Base-by-base conservation (phyloP, 176 grass and related monocot genomes). In the Eragrostis curvula region DNA sequence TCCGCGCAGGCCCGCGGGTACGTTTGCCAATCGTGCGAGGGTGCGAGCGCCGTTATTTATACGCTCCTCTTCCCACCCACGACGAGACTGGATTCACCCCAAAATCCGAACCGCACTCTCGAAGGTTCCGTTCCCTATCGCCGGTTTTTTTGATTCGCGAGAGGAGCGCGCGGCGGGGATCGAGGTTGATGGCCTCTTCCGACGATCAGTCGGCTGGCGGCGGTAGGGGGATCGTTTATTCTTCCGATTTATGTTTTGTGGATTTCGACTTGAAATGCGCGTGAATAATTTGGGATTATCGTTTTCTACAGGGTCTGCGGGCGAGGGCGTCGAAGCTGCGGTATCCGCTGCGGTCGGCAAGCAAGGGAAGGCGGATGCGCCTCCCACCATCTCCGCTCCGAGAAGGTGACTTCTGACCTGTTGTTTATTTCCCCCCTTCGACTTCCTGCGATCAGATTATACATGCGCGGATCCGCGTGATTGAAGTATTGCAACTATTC, bases 281-380 rank as follows among this genome's bases (percentile, higher is more conserved):
- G 7, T 51, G 65, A 66, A 13, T 60, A 9, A 20, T 39, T 2
- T 40, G 10, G 18, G 5, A 63, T 32, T 32, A 15, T 64, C n/a
- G n/a, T 56, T n/a, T 4, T 8, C 10, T 17, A 47, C 83, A 82
- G 85, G 73, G 53, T 75, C 89, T 36, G 80, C 52, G 17, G n/a
- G 56, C 73, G 50, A 75, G 75, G 57, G 56, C 81, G 62, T 91
- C 94, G 16, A 94, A 88, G 85, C 81, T 94, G 81, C 75, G 94
- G 49, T 93, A 89, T 68, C 89, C 91, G 29, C 81, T 97, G 73
- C 72, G 94, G 8, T 93, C 94, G 8, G 86, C 77, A 18, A 56
- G 79, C n/a, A 86, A 44, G 83, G 72, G 2, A 91, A 91, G 89
- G 66, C 55, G 5, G 81, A 79, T 17, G 90, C 84, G 25, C 55